Evolutionary conservation across 148 eudicot species (phyloP).

Genomic region (Arbutus unedo): DNA sequence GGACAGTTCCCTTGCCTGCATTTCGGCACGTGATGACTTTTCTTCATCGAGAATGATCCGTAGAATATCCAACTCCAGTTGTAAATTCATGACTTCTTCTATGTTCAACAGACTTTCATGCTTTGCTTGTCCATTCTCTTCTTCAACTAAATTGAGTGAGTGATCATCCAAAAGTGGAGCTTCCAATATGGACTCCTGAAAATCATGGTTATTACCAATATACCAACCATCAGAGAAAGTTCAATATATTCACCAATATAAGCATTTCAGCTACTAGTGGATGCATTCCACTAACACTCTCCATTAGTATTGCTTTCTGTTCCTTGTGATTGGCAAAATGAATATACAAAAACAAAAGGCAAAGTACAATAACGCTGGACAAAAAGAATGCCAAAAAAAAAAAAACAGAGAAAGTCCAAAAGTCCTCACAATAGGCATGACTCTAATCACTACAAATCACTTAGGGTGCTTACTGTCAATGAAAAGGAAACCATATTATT

Average conservation of each 20-base stretch:
- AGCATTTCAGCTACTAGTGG: not conserved
- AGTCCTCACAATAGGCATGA: too few relatives aligned
- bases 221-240: not conserved
- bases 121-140: constrained; percentile 21
- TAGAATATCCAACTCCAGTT: constrained; percentile 80
- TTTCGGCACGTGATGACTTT: constrained; percentile 38
- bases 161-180: constrained; percentile 33
- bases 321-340: not conserved
- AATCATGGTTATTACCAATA: constrained; percentile 7
- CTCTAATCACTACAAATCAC: not conserved
- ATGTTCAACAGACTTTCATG: constrained; percentile 24
- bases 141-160: constrained; percentile 14
- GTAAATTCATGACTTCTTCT: constrained; percentile 65
- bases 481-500: not conserved
- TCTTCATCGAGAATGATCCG: constrained; percentile 84
- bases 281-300: not conserved
- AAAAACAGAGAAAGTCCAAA: too few relatives aligned
- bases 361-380: too few relatives aligned
- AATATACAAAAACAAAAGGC: too few relatives aligned
- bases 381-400: too few relatives aligned
- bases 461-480: not conserved
- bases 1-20: constrained; percentile 40
- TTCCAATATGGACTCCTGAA: constrained; percentile 52
- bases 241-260: not conserved
- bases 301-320: not conserved